Evolutionary conservation across 2,329 filamentous ascomycete species (phyloP), one percentile per base, ranked within the genome.

Genomic region (Pseudogymnoascus sp.): DNA sequence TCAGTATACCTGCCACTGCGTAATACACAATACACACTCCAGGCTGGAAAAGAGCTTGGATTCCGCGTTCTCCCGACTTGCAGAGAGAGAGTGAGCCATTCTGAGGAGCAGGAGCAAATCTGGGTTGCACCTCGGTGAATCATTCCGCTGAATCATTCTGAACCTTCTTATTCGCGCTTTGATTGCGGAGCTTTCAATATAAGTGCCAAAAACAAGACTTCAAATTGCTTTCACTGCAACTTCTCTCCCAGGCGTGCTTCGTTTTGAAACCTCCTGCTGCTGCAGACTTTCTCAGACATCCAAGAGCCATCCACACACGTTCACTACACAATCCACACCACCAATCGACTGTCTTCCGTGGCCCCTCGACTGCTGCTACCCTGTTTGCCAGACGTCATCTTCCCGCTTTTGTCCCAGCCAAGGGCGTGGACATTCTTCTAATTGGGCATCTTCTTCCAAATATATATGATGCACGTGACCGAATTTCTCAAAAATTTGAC

Each of bases 401-500:
- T 23, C 11, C 40, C 18, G 40, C 40, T 21, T 23, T 23, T 21
- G 40, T 21, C 23, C 40, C 11, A 23, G 18, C 42, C 18, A 46
- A 9, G 42, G 18, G 18, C 42, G 18, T 46, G 42, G 12, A 11
- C 42, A 46, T 46, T 46, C 9, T 46, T 46, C 42, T 23, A 46
- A 23, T 46, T 46, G 42, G 42, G 42, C 21, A 23, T 46, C 18
- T 46, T 23, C 18, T 6, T 25, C 61, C 25, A 23, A 28, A 28
- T 12, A 37, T 28, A 59, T 62, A 31, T 59, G 16, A 62, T 36
- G 34, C 49, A 38, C 38, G 28, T 59, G 43, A 53, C 21, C n/a
- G 61, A 34, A 23, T 31, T 61, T 61, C 37, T 59, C 59, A 42
- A 31, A 62, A 60, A 49, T 60, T 42, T 62, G 38, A 18, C 60